Evolutionary conservation across 805 yeast genomes (phyloP).

Genomic region (Hanseniaspora clermontiae): DNA sequence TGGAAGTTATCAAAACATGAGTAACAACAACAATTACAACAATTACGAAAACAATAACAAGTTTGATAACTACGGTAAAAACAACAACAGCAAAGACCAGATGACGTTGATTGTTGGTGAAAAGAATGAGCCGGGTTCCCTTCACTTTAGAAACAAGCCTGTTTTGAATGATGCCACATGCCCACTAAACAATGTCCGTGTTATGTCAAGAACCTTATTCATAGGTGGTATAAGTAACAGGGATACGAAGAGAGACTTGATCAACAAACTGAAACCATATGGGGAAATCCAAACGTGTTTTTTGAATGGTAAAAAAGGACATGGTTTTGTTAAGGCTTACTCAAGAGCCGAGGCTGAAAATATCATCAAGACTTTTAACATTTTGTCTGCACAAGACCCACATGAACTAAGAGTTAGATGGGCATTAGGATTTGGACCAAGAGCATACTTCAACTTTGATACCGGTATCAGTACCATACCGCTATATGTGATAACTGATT

Average conservation of each 20-base stretch:
- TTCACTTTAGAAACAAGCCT: conserved; percentile 64
- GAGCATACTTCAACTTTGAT: conserved; percentile 94
- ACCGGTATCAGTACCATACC: conserved; percentile 84
- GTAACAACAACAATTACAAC: conserved; percentile 13
- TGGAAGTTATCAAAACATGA: too few relatives aligned
- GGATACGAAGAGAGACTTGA: conserved; percentile 65
- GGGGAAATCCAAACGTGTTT: conserved; percentile 89
- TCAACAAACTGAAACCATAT: conserved; percentile 60
- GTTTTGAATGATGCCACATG: conserved; percentile 57
- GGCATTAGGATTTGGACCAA: conserved; percentile 99
- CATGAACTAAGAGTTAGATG: conserved; percentile 65
- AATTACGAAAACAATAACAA: conserved; percentile 16
- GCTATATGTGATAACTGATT: conserved; percentile 76
- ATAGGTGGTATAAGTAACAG: conserved; percentile 83
- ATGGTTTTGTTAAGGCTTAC: conserved; percentile 90
- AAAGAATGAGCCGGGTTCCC: conserved; percentile 54
- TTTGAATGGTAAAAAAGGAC: conserved; percentile 76
- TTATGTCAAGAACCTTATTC: conserved; percentile 78
- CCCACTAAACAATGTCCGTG: conserved; percentile 71
- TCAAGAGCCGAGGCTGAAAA: conserved; percentile 84
- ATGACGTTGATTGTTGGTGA: conserved; percentile 37
- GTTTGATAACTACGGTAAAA: conserved; percentile 7
- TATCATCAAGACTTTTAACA: conserved; percentile 57
- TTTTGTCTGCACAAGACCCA: conserved; percentile 23
- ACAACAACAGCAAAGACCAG: conserved; percentile 19